Conservation (phyloP, 352 stramenopile genomes). For the Phytopythium cucurbitacearum region DNA sequence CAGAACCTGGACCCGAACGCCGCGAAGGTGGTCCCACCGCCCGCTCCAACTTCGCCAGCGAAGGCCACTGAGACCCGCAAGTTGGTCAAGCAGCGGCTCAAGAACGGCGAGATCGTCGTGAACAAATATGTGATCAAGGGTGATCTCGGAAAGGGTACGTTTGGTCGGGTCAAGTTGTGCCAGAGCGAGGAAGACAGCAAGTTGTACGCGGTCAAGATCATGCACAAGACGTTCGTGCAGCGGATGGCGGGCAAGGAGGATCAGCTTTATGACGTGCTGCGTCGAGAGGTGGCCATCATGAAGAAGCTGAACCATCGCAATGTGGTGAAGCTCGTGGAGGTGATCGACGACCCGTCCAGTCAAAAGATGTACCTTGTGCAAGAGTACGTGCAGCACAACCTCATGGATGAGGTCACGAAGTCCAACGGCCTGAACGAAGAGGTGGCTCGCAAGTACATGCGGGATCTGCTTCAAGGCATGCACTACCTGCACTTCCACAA, state of each 20-base stretch:
- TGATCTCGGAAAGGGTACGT: constrained; percentile 88
- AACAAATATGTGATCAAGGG: constrained; percentile 95
- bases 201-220: constrained; percentile 88
- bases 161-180: constrained; percentile 83
- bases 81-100: constrained; percentile 77
- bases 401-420: constrained; percentile 87
- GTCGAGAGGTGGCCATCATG: constrained; percentile 94
- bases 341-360: constrained; percentile 92
- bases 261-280: constrained; percentile 76
- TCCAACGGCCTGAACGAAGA: constrained; percentile 58
- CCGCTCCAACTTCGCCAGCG: constrained; percentile 42
- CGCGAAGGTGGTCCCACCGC: constrained; percentile 9
- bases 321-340: constrained; percentile 92
- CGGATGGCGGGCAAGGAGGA: constrained; percentile 85
- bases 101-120: constrained; percentile 84
- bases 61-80: constrained; percentile 77
- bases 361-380: constrained; percentile 96
- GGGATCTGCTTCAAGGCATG: constrained; percentile 85
- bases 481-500: constrained; percentile 93
- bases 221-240: constrained; percentile 89
- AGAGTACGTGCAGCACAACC: constrained; percentile 92
- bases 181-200: constrained; percentile 74
- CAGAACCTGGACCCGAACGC: not conserved
- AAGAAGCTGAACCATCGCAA: constrained; percentile 94
- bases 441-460: constrained; percentile 82